These are phyloP conservation scores for Aspergillus nanangensis DNA, from an alignment of 495 filamentous ascomycete genomes.

Conservation along the genomic window DNA sequence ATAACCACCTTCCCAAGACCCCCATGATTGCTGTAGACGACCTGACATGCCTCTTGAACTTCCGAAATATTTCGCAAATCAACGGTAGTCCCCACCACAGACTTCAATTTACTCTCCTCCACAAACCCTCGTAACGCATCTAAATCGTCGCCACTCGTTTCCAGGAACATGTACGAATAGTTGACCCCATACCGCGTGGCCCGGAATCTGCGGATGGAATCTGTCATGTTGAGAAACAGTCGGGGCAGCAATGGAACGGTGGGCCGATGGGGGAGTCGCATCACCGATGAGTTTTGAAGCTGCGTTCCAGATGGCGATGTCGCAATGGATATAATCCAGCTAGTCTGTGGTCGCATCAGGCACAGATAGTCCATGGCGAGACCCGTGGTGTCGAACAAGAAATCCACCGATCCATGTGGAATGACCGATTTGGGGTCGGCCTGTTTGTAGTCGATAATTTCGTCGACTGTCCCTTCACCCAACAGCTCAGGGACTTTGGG, in stretches of 20 bases:
- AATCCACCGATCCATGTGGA: conserved; percentile 43
- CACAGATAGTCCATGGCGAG: conserved; percentile 25
- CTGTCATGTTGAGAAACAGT: conserved; percentile 26
- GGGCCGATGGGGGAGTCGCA: conserved; percentile 25
- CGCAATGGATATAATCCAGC: conserved; percentile 12
- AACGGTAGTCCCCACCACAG: conserved; percentile 36
- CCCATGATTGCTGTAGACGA: conserved; percentile 46
- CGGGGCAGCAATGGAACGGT: conserved; percentile 27
- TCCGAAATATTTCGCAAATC: conserved; percentile 41
- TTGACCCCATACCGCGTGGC: conserved; percentile 30
- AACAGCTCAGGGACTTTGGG: conserved; percentile 37
- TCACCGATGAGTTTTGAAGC: conserved; percentile 20
- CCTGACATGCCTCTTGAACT: conserved; percentile 39
- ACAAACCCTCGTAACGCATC: conserved; percentile 37
- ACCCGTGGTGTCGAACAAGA: conserved; percentile 48
- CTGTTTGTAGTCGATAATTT: conserved; percentile 48
- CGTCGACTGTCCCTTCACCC: conserved; percentile 25
- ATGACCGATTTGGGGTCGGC: conserved; percentile 34
- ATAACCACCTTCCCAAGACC: conserved; percentile 54
- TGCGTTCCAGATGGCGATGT: conserved; percentile 15
- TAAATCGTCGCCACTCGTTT: conserved; percentile 32
- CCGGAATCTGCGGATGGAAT: conserved; percentile 26
- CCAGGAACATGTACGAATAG: conserved; percentile 38
- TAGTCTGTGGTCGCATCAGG: conserved; percentile 11
- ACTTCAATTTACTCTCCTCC: conserved; percentile 40